A percentile compares a stretch with the other conserved stretches of the same genome.
Evolutionary conservation across 2,329 filamentous ascomycete species (phyloP).

Genomic region (Albophoma yamanashiensis): DNA sequence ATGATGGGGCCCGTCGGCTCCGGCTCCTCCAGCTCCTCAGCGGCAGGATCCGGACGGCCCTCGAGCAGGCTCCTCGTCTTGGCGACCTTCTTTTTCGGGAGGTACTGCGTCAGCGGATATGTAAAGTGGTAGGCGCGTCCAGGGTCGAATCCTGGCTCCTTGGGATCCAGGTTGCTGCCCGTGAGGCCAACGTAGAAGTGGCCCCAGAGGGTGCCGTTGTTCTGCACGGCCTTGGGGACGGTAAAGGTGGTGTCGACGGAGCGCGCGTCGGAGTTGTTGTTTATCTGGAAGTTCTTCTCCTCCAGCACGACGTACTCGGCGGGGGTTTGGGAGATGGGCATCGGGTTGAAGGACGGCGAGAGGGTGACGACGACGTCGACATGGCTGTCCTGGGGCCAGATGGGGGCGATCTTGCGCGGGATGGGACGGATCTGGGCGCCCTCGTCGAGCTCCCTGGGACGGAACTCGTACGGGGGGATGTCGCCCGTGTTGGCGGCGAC

Average conservation of each 20-base stretch:
- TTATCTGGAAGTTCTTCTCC: slow-evolving; percentile 70
- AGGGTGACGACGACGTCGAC: slow-evolving; percentile 82
- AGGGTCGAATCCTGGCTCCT: slow-evolving; percentile 58
- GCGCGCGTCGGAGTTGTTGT: slow-evolving; percentile 70
- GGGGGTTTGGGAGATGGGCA: slow-evolving; percentile 53
- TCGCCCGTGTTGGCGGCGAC: slow-evolving; percentile 42
- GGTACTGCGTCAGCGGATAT: slow-evolving; percentile 78
- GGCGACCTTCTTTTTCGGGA: slow-evolving; percentile 78
- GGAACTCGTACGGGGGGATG: slow-evolving; percentile 54
- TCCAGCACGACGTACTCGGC: slow-evolving; percentile 62
- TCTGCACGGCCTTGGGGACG: slow-evolving; percentile 70
- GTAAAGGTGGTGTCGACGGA: slow-evolving; percentile 66
- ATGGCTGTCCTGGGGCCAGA: slow-evolving; percentile 72
- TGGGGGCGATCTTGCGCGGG: slow-evolving; percentile 67
- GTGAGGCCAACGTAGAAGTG: slow-evolving; percentile 82
- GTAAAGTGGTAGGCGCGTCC: slow-evolving; percentile 73
- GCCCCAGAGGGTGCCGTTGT: slow-evolving; percentile 88
- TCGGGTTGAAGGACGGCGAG: slow-evolving; percentile 61
- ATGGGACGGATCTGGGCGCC: slow-evolving; percentile 53
- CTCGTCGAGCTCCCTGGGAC: slow-evolving; percentile 49
- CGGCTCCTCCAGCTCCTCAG: slow-evolving; percentile 39
- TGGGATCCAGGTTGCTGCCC: slow-evolving; percentile 68
- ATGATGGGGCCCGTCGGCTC: slow-evolving; percentile 57
- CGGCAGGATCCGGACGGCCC: slow-evolving; percentile 24
- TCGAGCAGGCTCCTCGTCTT: slow-evolving; percentile 86